These are phyloP conservation scores for Alternaria brassicae DNA, from an alignment of 2,329 filamentous ascomycete genomes.

Conservation along the genomic window DNA sequence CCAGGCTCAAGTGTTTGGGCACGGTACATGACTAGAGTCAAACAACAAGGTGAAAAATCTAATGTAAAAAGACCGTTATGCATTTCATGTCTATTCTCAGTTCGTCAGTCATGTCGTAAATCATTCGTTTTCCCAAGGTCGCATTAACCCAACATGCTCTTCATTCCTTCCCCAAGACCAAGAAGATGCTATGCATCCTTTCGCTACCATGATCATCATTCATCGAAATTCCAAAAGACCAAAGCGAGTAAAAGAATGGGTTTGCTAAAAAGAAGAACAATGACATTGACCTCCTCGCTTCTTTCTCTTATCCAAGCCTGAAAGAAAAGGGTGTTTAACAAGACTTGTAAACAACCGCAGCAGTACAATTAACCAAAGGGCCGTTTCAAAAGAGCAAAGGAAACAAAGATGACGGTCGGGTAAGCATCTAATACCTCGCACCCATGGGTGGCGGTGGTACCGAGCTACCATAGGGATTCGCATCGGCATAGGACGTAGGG, in stretches of 20 bases:
- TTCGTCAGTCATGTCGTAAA: slow-evolving; percentile 16
- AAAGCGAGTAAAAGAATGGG: neutral
- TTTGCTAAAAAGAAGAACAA: slow-evolving; percentile 1
- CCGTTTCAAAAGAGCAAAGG: neutral
- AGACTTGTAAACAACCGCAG: slow-evolving; percentile 2
- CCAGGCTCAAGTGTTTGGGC: neutral
- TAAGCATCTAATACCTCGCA: slow-evolving; percentile 40
- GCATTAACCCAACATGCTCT: slow-evolving; percentile 4
- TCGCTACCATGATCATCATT: neutral
- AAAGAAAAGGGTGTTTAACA: slow-evolving; percentile 9
- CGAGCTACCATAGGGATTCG: slow-evolving; percentile 53
- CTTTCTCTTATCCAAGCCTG: neutral
- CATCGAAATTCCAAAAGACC: neutral
- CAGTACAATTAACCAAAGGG: neutral
- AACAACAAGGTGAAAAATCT: neutral
- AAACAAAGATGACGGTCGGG: neutral
- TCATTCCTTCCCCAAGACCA: neutral
- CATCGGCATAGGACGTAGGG: slow-evolving; percentile 52
- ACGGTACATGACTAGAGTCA: neutral
- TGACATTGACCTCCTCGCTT: slow-evolving; percentile 1
- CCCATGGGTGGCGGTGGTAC: slow-evolving; percentile 53
- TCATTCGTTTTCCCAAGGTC: slow-evolving; percentile 9
- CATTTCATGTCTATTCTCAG: slow-evolving; percentile 14
- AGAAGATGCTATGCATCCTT: neutral
- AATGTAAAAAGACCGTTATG: neutral